Base-by-base conservation (phyloP, 2,329 filamentous ascomycete genomes). In the Didymella keratinophila region DNA sequence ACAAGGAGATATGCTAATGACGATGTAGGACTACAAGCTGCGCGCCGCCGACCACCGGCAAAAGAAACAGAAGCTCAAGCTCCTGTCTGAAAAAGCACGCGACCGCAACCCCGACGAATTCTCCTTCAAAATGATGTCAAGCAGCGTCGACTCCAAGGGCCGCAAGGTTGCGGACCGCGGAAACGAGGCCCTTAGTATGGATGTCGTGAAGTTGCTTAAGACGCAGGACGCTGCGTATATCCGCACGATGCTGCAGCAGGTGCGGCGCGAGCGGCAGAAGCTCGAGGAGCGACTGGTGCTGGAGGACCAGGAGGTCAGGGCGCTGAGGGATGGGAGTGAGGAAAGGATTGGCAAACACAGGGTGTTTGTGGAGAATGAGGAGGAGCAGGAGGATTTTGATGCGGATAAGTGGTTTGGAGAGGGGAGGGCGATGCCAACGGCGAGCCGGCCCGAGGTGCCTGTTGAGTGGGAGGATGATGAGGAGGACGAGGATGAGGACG, bases 31-130 rank as follows among this genome's bases (percentile, higher is more conserved):
- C 78, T 89, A 89, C 79, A 83, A 84, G 60, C 84, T 88, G 56
- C 86, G 87, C 52, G 87, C 87, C 18, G 80, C 82, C 73, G 86
- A 89, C 77, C 86, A 87, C 79, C 86, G 86, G 67, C 71, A 77
- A 53, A 89, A 89, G 75, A 84, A 86, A 70, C 78, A 80, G 56
- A 85, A 86, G 62, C 78, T 89, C 53, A 82, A 83, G 71, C 79
- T 84, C 18, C 78, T 89, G 18, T 81, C 83, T 60, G 79, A 85
- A 64, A 89, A 88, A 71, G 86, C 84, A 7, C 77, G 78, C 46
- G 84, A 87, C 57, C 81, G 84, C 36, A 88, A 89, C 64, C 86
- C 86, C 16, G 87, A 89, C 81, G 87, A 89, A 68, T 89, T 89
- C 71, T 82, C 83, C 43, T 89, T 87, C 75, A 85, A 66, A 48